A percentile compares a stretch with the other conserved stretches of the same genome.
Evolutionary conservation across 192 early-diverging fungal genomes (phyloP).

Genomic region (Geosiphon pyriformis): DNA sequence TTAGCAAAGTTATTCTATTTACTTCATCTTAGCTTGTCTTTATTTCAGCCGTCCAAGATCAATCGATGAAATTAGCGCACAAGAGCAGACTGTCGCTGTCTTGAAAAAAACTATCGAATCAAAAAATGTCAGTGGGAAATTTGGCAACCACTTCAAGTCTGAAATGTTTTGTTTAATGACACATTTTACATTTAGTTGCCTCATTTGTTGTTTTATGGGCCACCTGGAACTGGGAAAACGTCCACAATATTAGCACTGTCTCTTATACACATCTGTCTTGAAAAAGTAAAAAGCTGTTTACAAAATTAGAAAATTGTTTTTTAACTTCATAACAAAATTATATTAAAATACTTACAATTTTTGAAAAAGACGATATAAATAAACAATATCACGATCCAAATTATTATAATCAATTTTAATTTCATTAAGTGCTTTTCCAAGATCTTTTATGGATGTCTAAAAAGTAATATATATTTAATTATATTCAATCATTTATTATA

Average conservation of each 20-base stretch:
- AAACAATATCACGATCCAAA: conserved; percentile 17
- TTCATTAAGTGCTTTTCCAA: conserved; percentile 12
- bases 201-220: conserved; percentile 96
- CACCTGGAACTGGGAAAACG: conserved; percentile 96
- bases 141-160: neutral
- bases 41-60: conserved; percentile 68
- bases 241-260: conserved; percentile 89
- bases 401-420: conserved; percentile 24
- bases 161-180: neutral
- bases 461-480: conserved; percentile 16
- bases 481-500: conserved; percentile 7
- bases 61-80: conserved; percentile 82
- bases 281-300: conserved; percentile 7
- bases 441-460: conserved; percentile 21
- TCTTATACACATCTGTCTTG: conserved; percentile 25
- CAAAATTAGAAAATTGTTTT: conserved; percentile 21
- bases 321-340: conserved; percentile 2
- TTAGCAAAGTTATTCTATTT: too few relatives aligned
- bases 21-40: too few relatives aligned
- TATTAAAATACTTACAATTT: conserved; percentile 22
- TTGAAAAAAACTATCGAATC: conserved; percentile 80
- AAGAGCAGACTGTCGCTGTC: conserved; percentile 83
- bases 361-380: conserved; percentile 12
- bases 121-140: conserved; percentile 83
- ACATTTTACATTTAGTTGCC: conserved; percentile 61